A percentile compares a stretch with the other conserved stretches of the same genome.
phyloP scores from a whole-genome alignment of 768 basidiomycete species.

The Nidularia pulvinata region DNA sequence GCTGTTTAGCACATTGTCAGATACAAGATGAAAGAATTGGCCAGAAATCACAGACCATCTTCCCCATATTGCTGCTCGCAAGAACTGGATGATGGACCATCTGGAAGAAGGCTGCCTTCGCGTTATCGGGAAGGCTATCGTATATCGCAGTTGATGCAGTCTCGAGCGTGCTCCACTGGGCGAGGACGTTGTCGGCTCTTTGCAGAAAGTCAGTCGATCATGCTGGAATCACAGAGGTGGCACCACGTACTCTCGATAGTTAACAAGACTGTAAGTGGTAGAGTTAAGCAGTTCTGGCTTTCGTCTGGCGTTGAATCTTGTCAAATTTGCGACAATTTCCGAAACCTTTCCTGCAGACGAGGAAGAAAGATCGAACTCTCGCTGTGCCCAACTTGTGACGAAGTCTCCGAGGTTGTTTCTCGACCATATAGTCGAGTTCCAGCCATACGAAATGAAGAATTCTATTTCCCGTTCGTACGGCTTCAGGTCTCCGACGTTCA shows the following conservation, averaged over 20 bases:
- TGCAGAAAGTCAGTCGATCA: neutral
- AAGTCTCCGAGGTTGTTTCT: slow-evolving; percentile 51
- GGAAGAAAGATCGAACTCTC: slow-evolving; percentile 56
- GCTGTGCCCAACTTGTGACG: slow-evolving; percentile 57
- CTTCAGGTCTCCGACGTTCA: slow-evolving; percentile 79
- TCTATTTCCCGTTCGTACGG: slow-evolving; percentile 73
- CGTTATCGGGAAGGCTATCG: slow-evolving; percentile 41
- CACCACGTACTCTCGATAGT: slow-evolving; percentile 65
- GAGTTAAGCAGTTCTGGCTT: slow-evolving; percentile 68
- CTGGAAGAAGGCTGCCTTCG: slow-evolving; percentile 67
- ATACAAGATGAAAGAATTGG: neutral
- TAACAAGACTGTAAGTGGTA: slow-evolving; percentile 61
- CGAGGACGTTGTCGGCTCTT: slow-evolving; percentile 59
- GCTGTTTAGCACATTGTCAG: slow-evolving; percentile 12
- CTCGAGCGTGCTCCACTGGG: slow-evolving; percentile 47
- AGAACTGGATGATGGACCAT: slow-evolving; percentile 67
- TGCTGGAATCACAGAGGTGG: neutral
- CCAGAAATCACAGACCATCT: slow-evolving; percentile 30
- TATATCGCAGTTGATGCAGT: slow-evolving; percentile 53
- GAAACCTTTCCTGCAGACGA: slow-evolving; percentile 40
- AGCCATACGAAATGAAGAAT: slow-evolving; percentile 66
- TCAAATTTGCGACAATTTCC: slow-evolving; percentile 54
- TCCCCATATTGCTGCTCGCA: slow-evolving; percentile 56
- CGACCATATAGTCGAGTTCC: slow-evolving; percentile 57
- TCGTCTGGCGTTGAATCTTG: slow-evolving; percentile 54